Conservation (phyloP, 2,329 filamentous ascomycete genomes). For the Sarocladiaceae sp. region DNA sequence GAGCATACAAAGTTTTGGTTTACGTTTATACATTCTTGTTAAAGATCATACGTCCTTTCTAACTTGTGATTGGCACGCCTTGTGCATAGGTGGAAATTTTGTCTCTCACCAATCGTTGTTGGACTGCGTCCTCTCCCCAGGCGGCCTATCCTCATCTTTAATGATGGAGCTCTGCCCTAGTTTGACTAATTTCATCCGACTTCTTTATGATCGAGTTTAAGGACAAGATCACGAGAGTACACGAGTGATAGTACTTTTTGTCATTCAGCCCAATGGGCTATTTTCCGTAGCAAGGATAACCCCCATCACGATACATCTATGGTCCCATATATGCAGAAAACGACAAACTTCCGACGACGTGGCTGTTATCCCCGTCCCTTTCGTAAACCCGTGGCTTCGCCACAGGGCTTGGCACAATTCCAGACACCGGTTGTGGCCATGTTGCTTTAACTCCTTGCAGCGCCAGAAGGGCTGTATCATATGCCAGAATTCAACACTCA, state of each 20-base stretch:
- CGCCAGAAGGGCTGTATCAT: background rate
- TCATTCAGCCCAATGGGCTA: background rate
- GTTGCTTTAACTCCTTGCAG: background rate
- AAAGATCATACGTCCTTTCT: too few relatives aligned
- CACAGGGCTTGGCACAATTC: background rate
- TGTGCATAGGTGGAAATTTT: too few relatives aligned
- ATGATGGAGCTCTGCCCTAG: too few relatives aligned
- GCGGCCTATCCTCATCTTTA: too few relatives aligned
- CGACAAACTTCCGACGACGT: background rate
- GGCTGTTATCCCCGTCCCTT: background rate
- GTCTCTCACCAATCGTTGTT: too few relatives aligned
- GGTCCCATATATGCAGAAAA: constrained; percentile 8
- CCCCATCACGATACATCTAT: constrained; percentile 8
- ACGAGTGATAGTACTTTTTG: background rate
- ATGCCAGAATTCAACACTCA: background rate
- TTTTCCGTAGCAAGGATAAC: background rate
- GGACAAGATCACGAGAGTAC: too few relatives aligned
- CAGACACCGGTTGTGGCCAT: constrained; percentile 5
- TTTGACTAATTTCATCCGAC: too few relatives aligned
- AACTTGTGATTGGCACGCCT: too few relatives aligned
- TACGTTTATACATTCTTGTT: background rate
- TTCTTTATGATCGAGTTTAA: too few relatives aligned
- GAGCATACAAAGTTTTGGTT: constrained; percentile 3
- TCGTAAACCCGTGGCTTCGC: background rate
- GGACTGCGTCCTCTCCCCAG: too few relatives aligned